These are phyloP conservation scores for Acer campestre DNA, from an alignment of 345 rosid genomes.

Conservation along the genomic window DNA sequence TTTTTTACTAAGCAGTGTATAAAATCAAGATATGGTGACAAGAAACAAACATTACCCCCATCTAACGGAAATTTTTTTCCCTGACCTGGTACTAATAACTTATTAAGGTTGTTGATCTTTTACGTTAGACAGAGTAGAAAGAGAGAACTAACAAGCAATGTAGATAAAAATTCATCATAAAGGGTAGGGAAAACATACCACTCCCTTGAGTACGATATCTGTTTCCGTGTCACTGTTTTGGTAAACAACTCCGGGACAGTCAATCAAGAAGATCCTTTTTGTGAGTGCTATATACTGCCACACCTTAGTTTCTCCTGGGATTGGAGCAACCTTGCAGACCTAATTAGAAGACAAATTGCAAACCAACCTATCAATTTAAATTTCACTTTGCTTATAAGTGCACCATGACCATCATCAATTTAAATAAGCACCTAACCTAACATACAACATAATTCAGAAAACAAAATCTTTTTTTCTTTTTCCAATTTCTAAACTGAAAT, in stretches of 20 bases:
- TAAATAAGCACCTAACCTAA: background rate
- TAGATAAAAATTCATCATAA: background rate
- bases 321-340: slow-evolving; percentile 99
- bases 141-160: background rate
- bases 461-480: background rate
- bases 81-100: background rate
- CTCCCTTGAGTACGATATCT: slow-evolving; percentile 93
- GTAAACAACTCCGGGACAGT: slow-evolving; percentile 98
- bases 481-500: background rate
- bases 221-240: slow-evolving; percentile 88
- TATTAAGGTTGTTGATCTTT: too few relatives aligned
- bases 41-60: background rate
- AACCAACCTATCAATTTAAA: slow-evolving; percentile 3
- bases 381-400: too few relatives aligned
- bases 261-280: slow-evolving; percentile 91
- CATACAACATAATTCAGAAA: background rate
- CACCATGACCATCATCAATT: background rate
- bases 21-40: background rate
- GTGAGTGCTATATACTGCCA: slow-evolving; percentile 97
- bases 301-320: slow-evolving; percentile 98
- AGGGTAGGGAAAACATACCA: slow-evolving; percentile 53
- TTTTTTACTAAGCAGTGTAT: background rate
- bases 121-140: background rate
- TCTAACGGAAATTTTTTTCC: background rate
- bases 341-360: slow-evolving; percentile 19